Evolutionary conservation across 805 yeast species (phyloP).

Genomic region (Cyberlindnera galapagoensis): DNA sequence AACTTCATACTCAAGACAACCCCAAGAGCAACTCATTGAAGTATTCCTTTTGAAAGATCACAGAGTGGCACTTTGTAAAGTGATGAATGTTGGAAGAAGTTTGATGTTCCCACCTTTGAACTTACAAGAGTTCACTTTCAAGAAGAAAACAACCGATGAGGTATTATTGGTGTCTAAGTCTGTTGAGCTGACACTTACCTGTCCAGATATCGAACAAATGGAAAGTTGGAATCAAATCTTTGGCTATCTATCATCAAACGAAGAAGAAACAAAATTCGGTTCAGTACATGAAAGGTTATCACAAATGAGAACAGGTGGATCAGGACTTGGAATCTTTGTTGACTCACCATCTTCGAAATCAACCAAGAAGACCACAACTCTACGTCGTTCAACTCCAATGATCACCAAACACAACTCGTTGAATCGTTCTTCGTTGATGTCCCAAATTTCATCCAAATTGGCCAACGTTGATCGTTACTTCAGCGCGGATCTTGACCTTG

Average conservation of each 20-base stretch:
- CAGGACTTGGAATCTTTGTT: too few species aligned
- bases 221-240: slow-evolving; percentile 16
- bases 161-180: slow-evolving; percentile 3
- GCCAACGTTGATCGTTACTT: slow-evolving; percentile 9
- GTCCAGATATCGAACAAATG: slow-evolving; percentile 21
- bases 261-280: slow-evolving; percentile 3
- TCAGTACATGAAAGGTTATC: too few species aligned
- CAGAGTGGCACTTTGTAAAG: slow-evolving; percentile 18
- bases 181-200: slow-evolving; percentile 10
- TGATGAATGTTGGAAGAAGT: slow-evolving; percentile 20
- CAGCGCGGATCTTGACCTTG: slow-evolving; percentile 7
- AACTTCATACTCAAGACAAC: slow-evolving; percentile 11
- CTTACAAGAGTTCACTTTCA: slow-evolving; percentile 10
- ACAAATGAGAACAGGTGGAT: too few species aligned
- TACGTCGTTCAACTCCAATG: slow-evolving; percentile 13
- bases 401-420: slow-evolving; percentile 17
- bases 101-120: slow-evolving; percentile 20
- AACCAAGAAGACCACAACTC: too few species aligned
- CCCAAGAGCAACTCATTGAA: slow-evolving; percentile 13
- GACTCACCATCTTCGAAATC: too few species aligned
- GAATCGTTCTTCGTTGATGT: slow-evolving; percentile 7
- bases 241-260: neutral
- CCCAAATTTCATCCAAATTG: slow-evolving; percentile 7
- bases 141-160: slow-evolving; percentile 9
- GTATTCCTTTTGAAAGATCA: slow-evolving; percentile 14